Evolutionary conservation across 2,329 filamentous ascomycete genomes (phyloP).

Genomic region (Colletotrichum zoysiae): DNA sequence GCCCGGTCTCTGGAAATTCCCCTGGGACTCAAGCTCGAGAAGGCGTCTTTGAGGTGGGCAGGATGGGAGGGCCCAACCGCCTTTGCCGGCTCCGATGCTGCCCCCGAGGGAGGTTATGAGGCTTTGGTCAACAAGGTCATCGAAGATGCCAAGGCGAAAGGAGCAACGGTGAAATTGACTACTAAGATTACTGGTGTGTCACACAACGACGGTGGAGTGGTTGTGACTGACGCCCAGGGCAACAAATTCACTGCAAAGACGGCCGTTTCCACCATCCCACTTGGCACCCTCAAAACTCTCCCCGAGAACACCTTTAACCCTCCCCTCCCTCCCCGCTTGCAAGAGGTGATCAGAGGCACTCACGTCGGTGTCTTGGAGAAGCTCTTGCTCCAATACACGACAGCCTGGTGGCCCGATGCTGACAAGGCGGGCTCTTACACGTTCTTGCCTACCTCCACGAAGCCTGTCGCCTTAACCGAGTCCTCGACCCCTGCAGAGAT

Average conservation of each 20-base stretch:
- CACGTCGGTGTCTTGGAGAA: slow-evolving; percentile 39
- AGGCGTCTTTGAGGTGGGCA: slow-evolving; percentile 38
- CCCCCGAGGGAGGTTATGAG: slow-evolving; percentile 37
- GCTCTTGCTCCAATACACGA: slow-evolving; percentile 36
- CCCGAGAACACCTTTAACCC: slow-evolving; percentile 36
- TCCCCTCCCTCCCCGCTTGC: slow-evolving; percentile 28
- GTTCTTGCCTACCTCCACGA: slow-evolving; percentile 38
- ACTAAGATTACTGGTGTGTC: slow-evolving; percentile 27
- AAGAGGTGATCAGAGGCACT: slow-evolving; percentile 34
- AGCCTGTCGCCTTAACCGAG: slow-evolving; percentile 32
- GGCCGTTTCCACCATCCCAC: slow-evolving; percentile 36
- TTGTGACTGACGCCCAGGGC: slow-evolving; percentile 30
- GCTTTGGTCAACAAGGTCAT: slow-evolving; percentile 31
- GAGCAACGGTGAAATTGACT: slow-evolving; percentile 32
- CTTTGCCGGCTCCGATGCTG: slow-evolving; percentile 38
- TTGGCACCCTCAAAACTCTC: slow-evolving; percentile 36
- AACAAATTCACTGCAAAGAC: slow-evolving; percentile 39
- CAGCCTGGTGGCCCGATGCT: slow-evolving; percentile 39
- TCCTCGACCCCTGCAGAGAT: slow-evolving; percentile 26
- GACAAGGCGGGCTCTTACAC: slow-evolving; percentile 34
- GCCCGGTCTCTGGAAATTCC: slow-evolving; percentile 39
- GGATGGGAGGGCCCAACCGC: slow-evolving; percentile 32
- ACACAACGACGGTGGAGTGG: slow-evolving; percentile 14
- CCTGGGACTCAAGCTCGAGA: slow-evolving; percentile 37
- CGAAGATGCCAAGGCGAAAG: slow-evolving; percentile 34